These are phyloP conservation scores for Tetrahymena elliotti DNA, from an alignment of 73 alveolate genomes.

Conservation along the genomic window DNA sequence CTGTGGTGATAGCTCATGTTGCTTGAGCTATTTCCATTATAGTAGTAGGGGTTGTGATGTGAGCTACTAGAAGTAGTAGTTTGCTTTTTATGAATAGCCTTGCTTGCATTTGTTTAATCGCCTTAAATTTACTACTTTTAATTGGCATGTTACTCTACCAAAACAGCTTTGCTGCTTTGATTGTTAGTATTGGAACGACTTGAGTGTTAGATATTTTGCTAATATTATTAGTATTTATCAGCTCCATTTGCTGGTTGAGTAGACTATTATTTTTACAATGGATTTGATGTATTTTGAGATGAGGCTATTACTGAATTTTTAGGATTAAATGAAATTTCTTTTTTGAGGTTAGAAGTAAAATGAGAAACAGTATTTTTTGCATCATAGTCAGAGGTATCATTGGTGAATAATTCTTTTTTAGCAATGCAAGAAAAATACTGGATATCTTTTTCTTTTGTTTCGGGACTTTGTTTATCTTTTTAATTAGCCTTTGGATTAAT, in stretches of 20 bases:
- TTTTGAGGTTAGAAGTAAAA: neutral
- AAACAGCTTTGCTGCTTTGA: neutral
- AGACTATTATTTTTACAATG: neutral
- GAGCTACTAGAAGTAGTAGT: neutral
- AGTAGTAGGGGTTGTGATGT: neutral
- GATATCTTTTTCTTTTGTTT: neutral
- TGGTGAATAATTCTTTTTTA: neutral
- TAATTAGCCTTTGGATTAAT: neutral
- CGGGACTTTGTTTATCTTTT: neutral
- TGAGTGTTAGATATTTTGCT: neutral
- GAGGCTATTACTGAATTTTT: neutral
- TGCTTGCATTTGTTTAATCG: neutral
- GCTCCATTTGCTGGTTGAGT: neutral
- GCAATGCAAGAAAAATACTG: neutral
- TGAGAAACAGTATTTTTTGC: neutral
- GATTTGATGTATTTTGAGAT: neutral
- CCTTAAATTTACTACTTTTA: neutral
- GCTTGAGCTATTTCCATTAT: neutral
- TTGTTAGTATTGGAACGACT: neutral
- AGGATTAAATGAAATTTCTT: neutral
- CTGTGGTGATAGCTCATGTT: neutral
- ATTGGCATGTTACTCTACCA: neutral
- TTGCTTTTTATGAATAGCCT: neutral
- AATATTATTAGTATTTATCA: neutral
- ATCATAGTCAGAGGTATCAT: neutral